A percentile compares a stretch with the other conserved stretches of the same genome.
Conservation (phyloP, 495 filamentous ascomycete genomes). For the Neurospora discreta region DNA sequence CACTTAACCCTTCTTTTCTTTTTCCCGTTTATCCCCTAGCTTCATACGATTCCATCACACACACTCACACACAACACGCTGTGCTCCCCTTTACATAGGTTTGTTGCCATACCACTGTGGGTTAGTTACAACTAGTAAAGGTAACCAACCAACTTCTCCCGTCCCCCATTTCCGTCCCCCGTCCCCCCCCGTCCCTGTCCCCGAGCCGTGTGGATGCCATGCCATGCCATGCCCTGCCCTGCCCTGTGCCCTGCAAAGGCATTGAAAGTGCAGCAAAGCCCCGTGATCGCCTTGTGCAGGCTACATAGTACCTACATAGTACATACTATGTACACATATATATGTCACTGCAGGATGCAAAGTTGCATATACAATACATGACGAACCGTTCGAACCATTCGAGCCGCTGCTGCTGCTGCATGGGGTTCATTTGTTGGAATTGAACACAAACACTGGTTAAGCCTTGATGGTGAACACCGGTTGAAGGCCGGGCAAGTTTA, state of each 20-base stretch:
- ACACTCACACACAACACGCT: neutral
- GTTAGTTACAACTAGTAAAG: too few relatives aligned
- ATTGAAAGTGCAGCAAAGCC: neutral
- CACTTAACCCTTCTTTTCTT: neutral
- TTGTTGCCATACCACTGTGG: neutral
- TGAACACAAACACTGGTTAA: neutral
- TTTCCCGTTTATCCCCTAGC: neutral
- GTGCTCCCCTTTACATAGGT: neutral
- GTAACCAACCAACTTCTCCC: neutral
- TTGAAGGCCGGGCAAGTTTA: neutral
- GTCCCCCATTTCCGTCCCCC: too few relatives aligned
- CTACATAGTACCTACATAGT: too few relatives aligned
- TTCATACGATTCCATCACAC: neutral
- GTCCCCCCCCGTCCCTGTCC: neutral
- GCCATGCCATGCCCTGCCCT: neutral
- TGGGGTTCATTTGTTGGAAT: neutral
- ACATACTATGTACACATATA: too few relatives aligned
- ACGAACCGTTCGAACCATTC: neutral
- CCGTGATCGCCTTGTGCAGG: neutral
- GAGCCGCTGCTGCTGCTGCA: neutral
- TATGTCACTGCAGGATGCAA: neutral
- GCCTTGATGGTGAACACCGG: neutral
- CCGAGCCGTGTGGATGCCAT: neutral
- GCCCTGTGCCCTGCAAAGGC: neutral
- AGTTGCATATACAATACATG: neutral